phyloP scores from a whole-genome alignment of 768 basidiomycete genomes.

The Xanthoconium stramineum region DNA sequence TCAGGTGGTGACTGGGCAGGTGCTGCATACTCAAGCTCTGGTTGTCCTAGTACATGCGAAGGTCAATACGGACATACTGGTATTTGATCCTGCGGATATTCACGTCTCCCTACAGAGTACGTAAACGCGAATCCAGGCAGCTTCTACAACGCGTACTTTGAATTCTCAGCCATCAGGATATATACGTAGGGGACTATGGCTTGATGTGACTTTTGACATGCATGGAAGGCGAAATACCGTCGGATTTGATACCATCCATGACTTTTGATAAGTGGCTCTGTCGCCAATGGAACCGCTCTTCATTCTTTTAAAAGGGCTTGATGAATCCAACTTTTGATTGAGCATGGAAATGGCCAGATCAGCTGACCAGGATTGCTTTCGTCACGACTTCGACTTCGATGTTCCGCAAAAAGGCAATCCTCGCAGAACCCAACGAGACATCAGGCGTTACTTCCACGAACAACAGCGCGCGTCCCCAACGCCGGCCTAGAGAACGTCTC shows the following conservation, averaged over 20 bases:
- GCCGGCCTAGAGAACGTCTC: slow-evolving; percentile 11
- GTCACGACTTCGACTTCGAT: slow-evolving; percentile 8
- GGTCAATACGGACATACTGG: slow-evolving; percentile 35
- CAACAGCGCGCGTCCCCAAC: slow-evolving; percentile 1
- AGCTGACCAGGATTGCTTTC: slow-evolving; percentile 6
- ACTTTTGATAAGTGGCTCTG: neutral
- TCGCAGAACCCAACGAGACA: neutral
- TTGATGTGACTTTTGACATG: neutral
- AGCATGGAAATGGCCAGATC: neutral
- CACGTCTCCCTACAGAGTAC: slow-evolving; percentile 33
- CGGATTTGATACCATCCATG: slow-evolving; percentile 8
- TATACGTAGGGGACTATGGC: slow-evolving; percentile 34
- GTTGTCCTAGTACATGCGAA: slow-evolving; percentile 52
- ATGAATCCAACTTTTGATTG: neutral
- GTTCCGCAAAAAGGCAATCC: slow-evolving; percentile 7
- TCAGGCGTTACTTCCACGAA: neutral
- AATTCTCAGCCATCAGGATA: slow-evolving; percentile 57
- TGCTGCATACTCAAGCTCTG: slow-evolving; percentile 40
- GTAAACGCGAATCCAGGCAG: slow-evolving; percentile 50
- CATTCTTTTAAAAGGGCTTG: neutral
- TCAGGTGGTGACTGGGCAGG: slow-evolving; percentile 63
- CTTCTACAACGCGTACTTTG: slow-evolving; percentile 69
- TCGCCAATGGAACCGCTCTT: neutral
- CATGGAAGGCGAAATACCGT: neutral
- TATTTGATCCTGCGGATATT: neutral